phyloP scores from a whole-genome alignment of 2,329 filamentous ascomycete species.

The Fusarium staphyleae region DNA sequence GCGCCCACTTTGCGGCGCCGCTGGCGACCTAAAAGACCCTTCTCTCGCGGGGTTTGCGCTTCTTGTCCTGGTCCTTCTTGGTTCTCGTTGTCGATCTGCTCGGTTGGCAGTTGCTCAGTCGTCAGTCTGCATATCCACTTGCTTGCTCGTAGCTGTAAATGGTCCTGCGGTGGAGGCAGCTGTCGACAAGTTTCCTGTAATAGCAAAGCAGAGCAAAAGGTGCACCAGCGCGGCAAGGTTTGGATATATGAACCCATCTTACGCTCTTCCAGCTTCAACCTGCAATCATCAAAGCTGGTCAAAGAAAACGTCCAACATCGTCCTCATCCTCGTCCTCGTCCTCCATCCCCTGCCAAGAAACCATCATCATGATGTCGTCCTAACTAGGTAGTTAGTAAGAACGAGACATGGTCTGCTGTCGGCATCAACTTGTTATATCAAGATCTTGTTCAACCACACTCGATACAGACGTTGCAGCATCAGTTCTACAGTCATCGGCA shows the following conservation, averaged over 20 bases:
- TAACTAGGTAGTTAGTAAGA: too few relatives aligned
- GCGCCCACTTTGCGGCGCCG: slow-evolving; percentile 33
- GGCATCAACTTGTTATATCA: slow-evolving; percentile 25
- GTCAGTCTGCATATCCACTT: slow-evolving; percentile 24
- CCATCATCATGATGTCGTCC: slow-evolving; percentile 25
- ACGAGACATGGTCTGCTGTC: slow-evolving; percentile 16
- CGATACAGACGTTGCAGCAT: slow-evolving; percentile 1
- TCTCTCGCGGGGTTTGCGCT: slow-evolving; percentile 10
- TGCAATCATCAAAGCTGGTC: background rate
- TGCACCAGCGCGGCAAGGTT: slow-evolving; percentile 14
- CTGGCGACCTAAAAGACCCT: slow-evolving; percentile 36
- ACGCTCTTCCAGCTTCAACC: slow-evolving; percentile 7
- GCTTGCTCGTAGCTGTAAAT: slow-evolving; percentile 28
- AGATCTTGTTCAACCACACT: slow-evolving; percentile 33
- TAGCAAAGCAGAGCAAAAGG: slow-evolving; percentile 11
- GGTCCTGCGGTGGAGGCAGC: slow-evolving; percentile 31
- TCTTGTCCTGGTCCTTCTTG: slow-evolving; percentile 1
- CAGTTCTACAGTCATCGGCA: slow-evolving; percentile 17
- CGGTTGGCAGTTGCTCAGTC: slow-evolving; percentile 10
- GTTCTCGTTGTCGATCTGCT: slow-evolving; percentile 1
- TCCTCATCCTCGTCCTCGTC: background rate
- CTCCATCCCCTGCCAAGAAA: slow-evolving; percentile 17
- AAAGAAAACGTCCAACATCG: background rate
- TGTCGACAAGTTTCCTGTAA: slow-evolving; percentile 28
- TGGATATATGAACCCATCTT: slow-evolving; percentile 16